Percentiles rank a stretch among this genome's conserved stretches.
Conservation (phyloP, 2,329 filamentous ascomycete species). For the Plenodomus tracheiphilus region DNA sequence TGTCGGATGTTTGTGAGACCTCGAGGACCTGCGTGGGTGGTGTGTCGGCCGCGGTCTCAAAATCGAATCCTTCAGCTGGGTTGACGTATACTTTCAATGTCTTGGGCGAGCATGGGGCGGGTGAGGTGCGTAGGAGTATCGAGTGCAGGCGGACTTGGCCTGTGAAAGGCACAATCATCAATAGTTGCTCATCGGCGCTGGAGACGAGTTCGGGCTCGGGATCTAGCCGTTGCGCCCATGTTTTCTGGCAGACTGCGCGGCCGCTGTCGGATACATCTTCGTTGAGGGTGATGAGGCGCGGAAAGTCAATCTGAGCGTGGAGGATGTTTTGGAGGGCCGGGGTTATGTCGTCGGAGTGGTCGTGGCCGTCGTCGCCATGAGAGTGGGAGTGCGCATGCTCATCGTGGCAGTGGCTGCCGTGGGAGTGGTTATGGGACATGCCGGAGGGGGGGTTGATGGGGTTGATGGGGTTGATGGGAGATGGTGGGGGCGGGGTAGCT, state of each 20-base stretch:
- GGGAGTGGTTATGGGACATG: no score
- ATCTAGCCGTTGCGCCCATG: slow-evolving; percentile 79
- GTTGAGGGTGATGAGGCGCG: slow-evolving; percentile 81
- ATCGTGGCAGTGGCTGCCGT: slow-evolving; percentile 26
- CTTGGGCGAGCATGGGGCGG: slow-evolving; percentile 70
- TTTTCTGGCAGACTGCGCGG: slow-evolving; percentile 79
- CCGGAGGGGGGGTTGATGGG: slow-evolving; percentile 7
- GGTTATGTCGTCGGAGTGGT: slow-evolving; percentile 89
- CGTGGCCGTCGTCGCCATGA: slow-evolving; percentile 53
- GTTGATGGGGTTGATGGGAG: slow-evolving; percentile 1
- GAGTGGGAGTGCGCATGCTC: slow-evolving; percentile 15
- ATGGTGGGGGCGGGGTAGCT: slow-evolving; percentile 36
- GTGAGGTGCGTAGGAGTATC: slow-evolving; percentile 80
- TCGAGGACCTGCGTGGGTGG: slow-evolving; percentile 74
- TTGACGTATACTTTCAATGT: slow-evolving; percentile 90
- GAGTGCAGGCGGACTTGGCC: slow-evolving; percentile 92
- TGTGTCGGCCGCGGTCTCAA: slow-evolving; percentile 71
- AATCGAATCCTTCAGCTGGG: slow-evolving; percentile 74
- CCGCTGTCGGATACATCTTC: slow-evolving; percentile 72
- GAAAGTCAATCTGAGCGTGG: slow-evolving; percentile 90
- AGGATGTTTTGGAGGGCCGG: slow-evolving; percentile 89
- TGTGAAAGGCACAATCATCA: slow-evolving; percentile 91
- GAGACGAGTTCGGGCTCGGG: slow-evolving; percentile 76
- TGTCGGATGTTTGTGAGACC: slow-evolving; percentile 74
- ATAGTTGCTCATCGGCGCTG: slow-evolving; percentile 88